phyloP scores from a whole-genome alignment of 495 filamentous ascomycete species.

The Barbatosphaeria neglecta region DNA sequence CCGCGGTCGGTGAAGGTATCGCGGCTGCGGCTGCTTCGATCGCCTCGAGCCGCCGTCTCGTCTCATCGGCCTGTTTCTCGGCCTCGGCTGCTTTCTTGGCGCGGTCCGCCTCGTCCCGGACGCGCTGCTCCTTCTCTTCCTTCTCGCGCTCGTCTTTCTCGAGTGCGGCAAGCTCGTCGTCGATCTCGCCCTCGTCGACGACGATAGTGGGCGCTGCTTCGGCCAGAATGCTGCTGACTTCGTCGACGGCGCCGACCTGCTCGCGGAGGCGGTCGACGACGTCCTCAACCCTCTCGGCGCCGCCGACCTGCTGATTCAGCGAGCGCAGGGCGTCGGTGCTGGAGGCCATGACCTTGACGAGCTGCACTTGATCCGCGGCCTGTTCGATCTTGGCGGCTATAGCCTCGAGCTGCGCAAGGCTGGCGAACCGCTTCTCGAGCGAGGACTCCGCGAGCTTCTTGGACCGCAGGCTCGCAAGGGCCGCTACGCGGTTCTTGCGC shows the following conservation, averaged over 20 bases:
- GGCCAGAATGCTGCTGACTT: slow-evolving; percentile 64
- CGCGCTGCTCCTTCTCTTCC: slow-evolving; percentile 37
- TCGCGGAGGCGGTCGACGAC: slow-evolving; percentile 63
- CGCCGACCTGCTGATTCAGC: slow-evolving; percentile 69
- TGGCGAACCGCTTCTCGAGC: slow-evolving; percentile 54
- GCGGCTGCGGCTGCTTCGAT: slow-evolving; percentile 21
- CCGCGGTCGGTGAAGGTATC: slow-evolving; percentile 8
- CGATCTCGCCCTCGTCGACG: slow-evolving; percentile 75
- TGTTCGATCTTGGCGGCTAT: slow-evolving; percentile 72
- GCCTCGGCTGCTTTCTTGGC: slow-evolving; percentile 18
- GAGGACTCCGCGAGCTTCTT: slow-evolving; percentile 70
- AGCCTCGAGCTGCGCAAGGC: slow-evolving; percentile 69
- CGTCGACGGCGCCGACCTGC: slow-evolving; percentile 73
- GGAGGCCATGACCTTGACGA: slow-evolving; percentile 70
- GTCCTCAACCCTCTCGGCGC: slow-evolving; percentile 61
- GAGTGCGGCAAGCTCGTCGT: slow-evolving; percentile 75
- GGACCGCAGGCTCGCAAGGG: slow-evolving; percentile 63
- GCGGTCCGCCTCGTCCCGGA: slow-evolving; percentile 24
- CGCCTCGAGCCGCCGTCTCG: slow-evolving; percentile 24
- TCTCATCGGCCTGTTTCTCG: slow-evolving; percentile 18
- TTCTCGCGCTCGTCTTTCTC: slow-evolving; percentile 53
- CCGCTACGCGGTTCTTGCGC: slow-evolving; percentile 59
- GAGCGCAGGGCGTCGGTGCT: slow-evolving; percentile 56
- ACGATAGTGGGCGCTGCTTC: slow-evolving; percentile 37
- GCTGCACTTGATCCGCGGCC: slow-evolving; percentile 68